phyloP scores from a whole-genome alignment of 495 filamentous ascomycete genomes.

The Trichodelitschia bisporula region DNA sequence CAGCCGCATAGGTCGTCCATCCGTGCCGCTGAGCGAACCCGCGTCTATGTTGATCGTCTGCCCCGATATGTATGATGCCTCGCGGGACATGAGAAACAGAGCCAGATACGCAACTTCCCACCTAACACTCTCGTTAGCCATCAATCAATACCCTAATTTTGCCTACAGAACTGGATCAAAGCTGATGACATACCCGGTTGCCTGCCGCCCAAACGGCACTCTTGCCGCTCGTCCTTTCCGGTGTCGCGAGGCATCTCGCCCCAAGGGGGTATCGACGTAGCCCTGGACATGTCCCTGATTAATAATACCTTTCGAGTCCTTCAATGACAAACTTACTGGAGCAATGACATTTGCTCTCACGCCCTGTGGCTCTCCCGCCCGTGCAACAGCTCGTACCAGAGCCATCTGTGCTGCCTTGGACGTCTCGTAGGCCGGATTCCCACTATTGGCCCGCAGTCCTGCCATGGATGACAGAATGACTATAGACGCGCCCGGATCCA shows the following conservation, averaged over 20 bases:
- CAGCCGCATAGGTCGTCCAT: too few species aligned
- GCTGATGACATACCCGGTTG: neutral
- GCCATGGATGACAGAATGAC: neutral
- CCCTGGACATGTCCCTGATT: neutral
- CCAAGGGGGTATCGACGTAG: constrained; percentile 1
- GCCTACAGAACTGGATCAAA: neutral
- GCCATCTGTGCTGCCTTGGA: constrained; percentile 1
- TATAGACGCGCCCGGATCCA: neutral
- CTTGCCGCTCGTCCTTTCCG: neutral
- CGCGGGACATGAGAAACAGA: neutral
- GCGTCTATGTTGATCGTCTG: neutral
- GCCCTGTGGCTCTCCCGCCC: neutral
- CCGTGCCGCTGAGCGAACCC: too few species aligned
- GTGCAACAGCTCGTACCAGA: neutral
- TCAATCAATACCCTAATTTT: neutral
- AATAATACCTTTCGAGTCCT: neutral
- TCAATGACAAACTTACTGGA: neutral
- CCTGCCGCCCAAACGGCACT: constrained; percentile 1
- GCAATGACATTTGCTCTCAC: neutral
- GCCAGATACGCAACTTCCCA: constrained; percentile 1
- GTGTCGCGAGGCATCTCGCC: neutral
- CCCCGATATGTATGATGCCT: neutral
- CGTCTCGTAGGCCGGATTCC: constrained; percentile 1
- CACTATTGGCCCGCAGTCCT: neutral
- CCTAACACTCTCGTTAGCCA: neutral